A percentile compares a stretch with the other conserved stretches of the same genome.
These are phyloP conservation scores for Aspergillus sp. DNA, from an alignment of 2,329 filamentous ascomycete genomes.

Conservation along the genomic window DNA sequence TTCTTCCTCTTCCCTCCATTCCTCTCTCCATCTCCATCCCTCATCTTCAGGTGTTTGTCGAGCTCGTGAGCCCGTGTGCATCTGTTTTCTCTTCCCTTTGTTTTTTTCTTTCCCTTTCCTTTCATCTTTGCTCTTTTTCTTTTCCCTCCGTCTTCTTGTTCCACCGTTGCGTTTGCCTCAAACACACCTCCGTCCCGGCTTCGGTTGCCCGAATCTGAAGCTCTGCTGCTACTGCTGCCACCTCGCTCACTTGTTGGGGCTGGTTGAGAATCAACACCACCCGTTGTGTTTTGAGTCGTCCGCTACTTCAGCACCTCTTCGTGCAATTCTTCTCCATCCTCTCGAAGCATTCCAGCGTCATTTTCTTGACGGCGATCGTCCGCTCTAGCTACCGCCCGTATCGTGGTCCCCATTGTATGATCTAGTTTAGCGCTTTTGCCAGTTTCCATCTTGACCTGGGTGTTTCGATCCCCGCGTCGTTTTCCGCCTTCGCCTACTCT, in stretches of 20 bases:
- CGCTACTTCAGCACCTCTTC: slow-evolving; percentile 5
- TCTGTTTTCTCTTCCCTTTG: slow-evolving; percentile 21
- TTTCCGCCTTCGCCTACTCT: slow-evolving; percentile 28
- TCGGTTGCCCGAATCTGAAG: slow-evolving; percentile 5
- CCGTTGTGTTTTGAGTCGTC: slow-evolving; percentile 5
- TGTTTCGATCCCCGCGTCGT: slow-evolving; percentile 27
- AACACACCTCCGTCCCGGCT: background rate
- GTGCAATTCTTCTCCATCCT: background rate
- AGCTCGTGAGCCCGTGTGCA: slow-evolving; percentile 3
- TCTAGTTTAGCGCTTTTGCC: slow-evolving; percentile 20
- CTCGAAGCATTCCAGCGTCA: background rate
- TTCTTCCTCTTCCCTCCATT: slow-evolving; percentile 19
- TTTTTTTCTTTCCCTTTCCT: slow-evolving; percentile 12
- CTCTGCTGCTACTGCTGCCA: slow-evolving; percentile 1
- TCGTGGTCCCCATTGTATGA: slow-evolving; percentile 4
- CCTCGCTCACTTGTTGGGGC: slow-evolving; percentile 7
- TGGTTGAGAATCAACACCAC: slow-evolving; percentile 9
- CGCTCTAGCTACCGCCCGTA: background rate
- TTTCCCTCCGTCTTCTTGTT: background rate
- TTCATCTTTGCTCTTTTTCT: background rate
- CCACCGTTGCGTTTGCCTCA: slow-evolving; percentile 1
- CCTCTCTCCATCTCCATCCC: slow-evolving; percentile 17
- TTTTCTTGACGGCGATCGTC: slow-evolving; percentile 5
- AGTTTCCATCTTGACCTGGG: slow-evolving; percentile 19
- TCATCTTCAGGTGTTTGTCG: slow-evolving; percentile 13